Conservation (phyloP, 202 grass and related monocot genomes). For the Miscanthus sacchariflorus region DNA sequence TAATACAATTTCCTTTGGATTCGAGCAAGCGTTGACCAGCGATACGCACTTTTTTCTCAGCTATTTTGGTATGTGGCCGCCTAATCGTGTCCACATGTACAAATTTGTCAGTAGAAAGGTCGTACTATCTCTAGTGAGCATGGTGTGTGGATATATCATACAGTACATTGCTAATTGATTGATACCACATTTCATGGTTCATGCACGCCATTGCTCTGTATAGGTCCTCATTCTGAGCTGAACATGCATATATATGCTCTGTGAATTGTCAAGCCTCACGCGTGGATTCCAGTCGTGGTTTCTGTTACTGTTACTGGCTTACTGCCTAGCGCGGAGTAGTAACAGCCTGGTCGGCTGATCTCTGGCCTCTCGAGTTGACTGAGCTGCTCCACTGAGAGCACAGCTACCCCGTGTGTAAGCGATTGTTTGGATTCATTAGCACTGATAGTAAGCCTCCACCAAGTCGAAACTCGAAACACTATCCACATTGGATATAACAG, state of each 20-base stretch:
- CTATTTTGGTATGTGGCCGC: conserved; percentile 9
- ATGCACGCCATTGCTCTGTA: background rate
- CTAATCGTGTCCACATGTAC: background rate
- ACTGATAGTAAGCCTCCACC: too few relatives aligned
- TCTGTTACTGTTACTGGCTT: too few relatives aligned
- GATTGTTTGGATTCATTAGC: too few relatives aligned
- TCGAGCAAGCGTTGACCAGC: background rate
- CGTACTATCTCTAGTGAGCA: background rate
- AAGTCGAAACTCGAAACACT: too few relatives aligned
- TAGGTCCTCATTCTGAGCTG: conserved; percentile 5
- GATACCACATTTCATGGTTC: background rate
- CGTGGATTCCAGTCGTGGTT: background rate
- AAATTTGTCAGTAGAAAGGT: background rate
- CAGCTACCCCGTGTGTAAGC: too few relatives aligned
- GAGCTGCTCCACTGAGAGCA: too few relatives aligned
- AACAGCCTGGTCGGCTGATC: too few relatives aligned
- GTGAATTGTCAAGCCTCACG: background rate
- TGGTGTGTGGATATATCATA: background rate
- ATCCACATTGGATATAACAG: too few relatives aligned
- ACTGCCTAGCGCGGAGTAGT: too few relatives aligned
- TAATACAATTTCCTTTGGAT: background rate
- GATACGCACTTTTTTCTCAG: background rate
- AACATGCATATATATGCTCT: background rate
- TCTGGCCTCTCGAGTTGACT: too few relatives aligned
- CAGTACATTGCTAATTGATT: background rate